Evolutionary conservation across 495 filamentous ascomycete genomes (phyloP).

Genomic region (Usnea hakonensis): DNA sequence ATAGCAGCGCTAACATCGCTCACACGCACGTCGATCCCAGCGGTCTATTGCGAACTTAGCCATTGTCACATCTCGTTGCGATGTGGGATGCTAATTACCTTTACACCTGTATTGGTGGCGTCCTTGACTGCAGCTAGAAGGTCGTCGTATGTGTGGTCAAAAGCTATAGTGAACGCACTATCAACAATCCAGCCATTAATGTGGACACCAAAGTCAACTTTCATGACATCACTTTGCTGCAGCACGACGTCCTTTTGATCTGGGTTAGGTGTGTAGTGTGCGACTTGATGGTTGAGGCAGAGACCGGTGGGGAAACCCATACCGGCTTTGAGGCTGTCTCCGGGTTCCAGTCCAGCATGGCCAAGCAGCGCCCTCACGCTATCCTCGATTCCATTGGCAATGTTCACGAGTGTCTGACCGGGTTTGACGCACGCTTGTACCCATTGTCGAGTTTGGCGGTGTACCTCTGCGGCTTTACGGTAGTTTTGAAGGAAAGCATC

Average conservation of each 20-base stretch:
- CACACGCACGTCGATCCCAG: constrained; percentile 56
- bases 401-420: constrained; percentile 49
- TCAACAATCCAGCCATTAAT: constrained; percentile 60
- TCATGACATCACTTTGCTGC: constrained; percentile 53
- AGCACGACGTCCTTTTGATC: constrained; percentile 53
- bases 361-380: constrained; percentile 50
- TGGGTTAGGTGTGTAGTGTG: constrained; percentile 57
- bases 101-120: constrained; percentile 55
- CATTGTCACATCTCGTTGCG: background rate
- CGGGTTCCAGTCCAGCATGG: constrained; percentile 51
- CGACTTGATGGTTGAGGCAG: constrained; percentile 51
- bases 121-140: constrained; percentile 54
- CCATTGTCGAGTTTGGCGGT: constrained; percentile 54
- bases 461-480: constrained; percentile 55
- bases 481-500: too few relatives aligned
- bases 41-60: constrained; percentile 31
- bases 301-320: constrained; percentile 59
- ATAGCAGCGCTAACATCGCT: constrained; percentile 54
- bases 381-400: constrained; percentile 55
- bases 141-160: constrained; percentile 54
- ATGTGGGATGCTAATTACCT: constrained; percentile 26
- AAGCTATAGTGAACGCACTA: constrained; percentile 56
- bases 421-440: constrained; percentile 49
- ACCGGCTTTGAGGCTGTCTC: constrained; percentile 48
- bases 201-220: constrained; percentile 59